phyloP scores from a whole-genome alignment of 2,329 filamentous ascomycete species.

The Biscogniauxia mediterranea region DNA sequence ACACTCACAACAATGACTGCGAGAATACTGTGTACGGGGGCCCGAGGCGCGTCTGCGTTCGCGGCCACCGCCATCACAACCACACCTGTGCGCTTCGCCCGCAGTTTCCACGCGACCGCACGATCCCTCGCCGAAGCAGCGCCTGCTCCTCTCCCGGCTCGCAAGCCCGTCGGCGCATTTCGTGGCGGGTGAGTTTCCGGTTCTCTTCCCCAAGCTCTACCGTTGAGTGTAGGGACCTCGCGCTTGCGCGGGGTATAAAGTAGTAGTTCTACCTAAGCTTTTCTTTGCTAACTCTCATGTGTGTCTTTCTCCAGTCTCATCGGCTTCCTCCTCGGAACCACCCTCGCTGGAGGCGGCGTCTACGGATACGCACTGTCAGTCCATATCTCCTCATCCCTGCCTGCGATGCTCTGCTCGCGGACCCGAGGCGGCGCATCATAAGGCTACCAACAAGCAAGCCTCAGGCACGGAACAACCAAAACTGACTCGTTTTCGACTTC shows the following conservation, averaged over 20 bases:
- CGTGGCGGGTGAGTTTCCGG: slow-evolving; percentile 53
- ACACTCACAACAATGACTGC: slow-evolving; percentile 43
- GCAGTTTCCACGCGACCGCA: slow-evolving; percentile 51
- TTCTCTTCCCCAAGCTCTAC: not conserved
- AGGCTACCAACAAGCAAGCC: too few species aligned
- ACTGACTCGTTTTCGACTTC: slow-evolving; percentile 14
- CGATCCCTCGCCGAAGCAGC: slow-evolving; percentile 42
- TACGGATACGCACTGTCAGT: slow-evolving; percentile 80
- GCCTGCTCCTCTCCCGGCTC: slow-evolving; percentile 49
- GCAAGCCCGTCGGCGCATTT: slow-evolving; percentile 60
- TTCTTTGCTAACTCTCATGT: not conserved
- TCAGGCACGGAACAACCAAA: too few species aligned
- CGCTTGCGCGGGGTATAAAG: not conserved
- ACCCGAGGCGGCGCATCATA: not conserved
- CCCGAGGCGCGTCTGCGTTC: slow-evolving; percentile 37
- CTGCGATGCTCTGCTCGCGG: not conserved
- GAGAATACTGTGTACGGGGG: slow-evolving; percentile 41
- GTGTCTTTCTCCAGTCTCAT: slow-evolving; percentile 62
- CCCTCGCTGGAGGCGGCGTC: slow-evolving; percentile 73
- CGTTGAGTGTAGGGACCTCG: not conserved
- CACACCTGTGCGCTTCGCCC: slow-evolving; percentile 27
- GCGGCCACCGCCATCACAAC: slow-evolving; percentile 11
- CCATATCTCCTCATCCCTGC: not conserved
- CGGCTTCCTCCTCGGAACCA: slow-evolving; percentile 85
- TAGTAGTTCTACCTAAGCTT: not conserved